Evolutionary conservation across 192 early-diverging fungal species (phyloP), one percentile per base, ranked within the genome.

Genomic region (Helicostylum pulchrum): DNA sequence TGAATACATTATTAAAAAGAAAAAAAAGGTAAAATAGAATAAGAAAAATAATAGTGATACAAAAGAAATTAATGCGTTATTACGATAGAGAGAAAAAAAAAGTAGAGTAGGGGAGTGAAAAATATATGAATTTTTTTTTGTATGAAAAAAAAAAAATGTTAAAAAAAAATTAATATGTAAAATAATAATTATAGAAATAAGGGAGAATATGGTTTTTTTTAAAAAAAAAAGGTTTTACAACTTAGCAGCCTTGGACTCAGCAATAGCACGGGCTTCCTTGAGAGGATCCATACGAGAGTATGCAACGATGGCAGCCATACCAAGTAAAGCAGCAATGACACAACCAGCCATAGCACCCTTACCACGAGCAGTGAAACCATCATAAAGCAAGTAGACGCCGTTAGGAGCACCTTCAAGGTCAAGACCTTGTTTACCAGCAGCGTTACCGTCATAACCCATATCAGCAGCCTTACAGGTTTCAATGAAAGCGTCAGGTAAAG

Each of bases 221-320:
- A 3, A 3, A 5, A 9, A 10, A 10, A 5, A 39, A 5, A 39
- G 36, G 36, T 5, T 39, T 53, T 36, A 36, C 17, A 36, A 19
- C 31, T 30, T n/a, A 11, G 17, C 2, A 9, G 21, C 14, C 26
- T 59, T 30, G 43, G 66, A 26, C 12, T 30, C 66, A n/a, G 42
- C 42, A 42, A 67, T 67, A 14, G 10, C 50, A 26, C 50, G 47
- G 10, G 66, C 66, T 44, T 67, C 43, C 50, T 61, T 67, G 34
- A 61, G 56, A 11, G 66, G 66, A 52, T 67, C 66, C 17, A 21
- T 44, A 43, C 5, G 39, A 47, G 84, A 81, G 57, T 89, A 93
- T 88, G 87, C 92, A 53, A 90, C 44, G 46, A 95, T 88, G n/a
- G 88, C 80, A 7, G 64, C 77, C 53, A 92, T 79, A 65, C 93